Evolutionary conservation across 352 stramenopile species (phyloP), one percentile per base, ranked within the genome.

Genomic region (Phytophthora kernoviae): DNA sequence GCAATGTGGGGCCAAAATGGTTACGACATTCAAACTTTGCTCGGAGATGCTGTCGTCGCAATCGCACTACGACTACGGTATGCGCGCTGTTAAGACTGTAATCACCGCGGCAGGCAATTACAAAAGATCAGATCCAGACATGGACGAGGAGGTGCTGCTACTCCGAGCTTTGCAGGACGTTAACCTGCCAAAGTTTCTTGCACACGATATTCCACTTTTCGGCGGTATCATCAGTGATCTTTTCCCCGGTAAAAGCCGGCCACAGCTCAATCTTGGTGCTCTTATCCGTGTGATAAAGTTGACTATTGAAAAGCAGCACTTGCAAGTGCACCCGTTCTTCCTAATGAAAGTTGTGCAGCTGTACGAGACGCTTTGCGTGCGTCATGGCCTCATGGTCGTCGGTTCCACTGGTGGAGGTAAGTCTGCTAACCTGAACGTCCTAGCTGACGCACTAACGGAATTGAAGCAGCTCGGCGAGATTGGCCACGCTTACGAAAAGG

Each of bases 21-120:
- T 98, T 17, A 97, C 94, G 14, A 98, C 95, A 2, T 98, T 98
- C 71, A 95, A 94, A 46, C 66, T 98, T 3, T 98, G 95, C 53
- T 98, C 90, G 0, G 95, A 98, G 61, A 96, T 98, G 71, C 58
- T 98, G 8, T 97, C 88, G 5, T 94, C 90, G 7, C 92, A 98
- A 59, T 96, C 91, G 20, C 95, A 98, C 68, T 98, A 98, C 60
- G 95, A 98, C 74, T 98, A 98, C 69, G 95, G 95, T 21, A 98
- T 98, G 95, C 81, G 95, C 27, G 95, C 95, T 0, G 95, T 98
- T 11, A 98, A 98, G 72, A 98, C 95, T 0, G 90, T 97, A 21
- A 98, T 98, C 58, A 97, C 90, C 0, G 93, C 95, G 0, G 93
- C 95, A 15, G 95, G 95, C 15, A 98, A 98, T 64, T 89, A 98